phyloP scores from a whole-genome alignment of 495 filamentous ascomycete species.

The Aspergillus funiculosus region DNA sequence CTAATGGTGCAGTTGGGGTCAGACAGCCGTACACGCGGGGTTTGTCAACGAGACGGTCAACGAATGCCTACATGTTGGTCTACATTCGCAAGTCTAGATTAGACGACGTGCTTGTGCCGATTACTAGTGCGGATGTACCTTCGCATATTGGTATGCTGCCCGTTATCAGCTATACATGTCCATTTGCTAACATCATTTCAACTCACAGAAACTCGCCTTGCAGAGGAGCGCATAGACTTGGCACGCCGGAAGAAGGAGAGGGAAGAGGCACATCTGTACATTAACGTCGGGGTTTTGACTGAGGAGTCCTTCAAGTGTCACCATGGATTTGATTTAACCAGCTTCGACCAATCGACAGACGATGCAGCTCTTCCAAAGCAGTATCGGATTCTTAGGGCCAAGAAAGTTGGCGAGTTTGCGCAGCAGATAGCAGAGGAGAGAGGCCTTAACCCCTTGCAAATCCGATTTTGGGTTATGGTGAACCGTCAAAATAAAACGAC shows the following conservation, averaged over 20 bases:
- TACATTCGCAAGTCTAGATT: constrained; percentile 84
- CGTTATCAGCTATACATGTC: constrained; percentile 3
- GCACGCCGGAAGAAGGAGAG: constrained; percentile 75
- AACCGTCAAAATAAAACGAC: constrained; percentile 97
- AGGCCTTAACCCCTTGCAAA: constrained; percentile 47
- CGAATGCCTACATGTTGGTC: constrained; percentile 95
- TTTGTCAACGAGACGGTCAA: constrained; percentile 63
- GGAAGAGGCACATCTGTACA: constrained; percentile 90
- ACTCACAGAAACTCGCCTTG: constrained; percentile 55
- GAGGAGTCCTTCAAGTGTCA: constrained; percentile 73
- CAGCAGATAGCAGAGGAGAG: constrained; percentile 62
- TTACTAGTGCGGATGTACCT: constrained; percentile 71
- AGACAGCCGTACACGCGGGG: constrained; percentile 63
- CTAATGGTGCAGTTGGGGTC: constrained; percentile 52
- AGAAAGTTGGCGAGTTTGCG: constrained; percentile 69
- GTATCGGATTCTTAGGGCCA: constrained; percentile 66
- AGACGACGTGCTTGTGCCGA: constrained; percentile 71
- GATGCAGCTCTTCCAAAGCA: constrained; percentile 50
- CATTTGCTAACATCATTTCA: constrained; percentile 25
- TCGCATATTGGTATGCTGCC: constrained; percentile 66
- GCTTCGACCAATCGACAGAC: constrained; percentile 61
- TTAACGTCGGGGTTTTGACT: constrained; percentile 71
- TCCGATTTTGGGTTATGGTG: constrained; percentile 95
- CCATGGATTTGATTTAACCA: constrained; percentile 79
- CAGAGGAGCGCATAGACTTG: constrained; percentile 70